phyloP scores from a whole-genome alignment of 768 basidiomycete species.

The Rhizopogon sp. region DNA sequence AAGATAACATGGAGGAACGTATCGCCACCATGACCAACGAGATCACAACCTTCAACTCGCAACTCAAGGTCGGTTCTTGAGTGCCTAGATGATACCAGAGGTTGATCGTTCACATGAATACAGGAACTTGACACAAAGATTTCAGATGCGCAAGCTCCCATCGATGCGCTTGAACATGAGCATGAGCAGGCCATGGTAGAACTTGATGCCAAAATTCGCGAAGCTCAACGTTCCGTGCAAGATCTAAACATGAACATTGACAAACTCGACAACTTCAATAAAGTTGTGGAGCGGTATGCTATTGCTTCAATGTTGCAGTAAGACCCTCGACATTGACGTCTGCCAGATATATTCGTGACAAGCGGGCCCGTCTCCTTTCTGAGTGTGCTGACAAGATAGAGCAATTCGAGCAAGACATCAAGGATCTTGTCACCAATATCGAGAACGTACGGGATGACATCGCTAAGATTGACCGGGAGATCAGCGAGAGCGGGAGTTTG shows the following conservation, averaged over 20 bases:
- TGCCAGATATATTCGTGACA: constrained; percentile 68
- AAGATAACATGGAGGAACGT: constrained; percentile 47
- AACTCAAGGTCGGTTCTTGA: constrained; percentile 43
- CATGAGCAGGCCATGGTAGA: constrained; percentile 46
- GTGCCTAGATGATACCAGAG: neutral
- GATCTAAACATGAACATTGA: constrained; percentile 65
- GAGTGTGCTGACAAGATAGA: constrained; percentile 56
- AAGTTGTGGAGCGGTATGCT: constrained; percentile 58
- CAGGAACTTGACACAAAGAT: constrained; percentile 66
- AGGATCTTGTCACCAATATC: constrained; percentile 34
- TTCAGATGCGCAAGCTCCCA: constrained; percentile 56
- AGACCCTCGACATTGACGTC: neutral
- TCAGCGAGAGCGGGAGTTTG: constrained; percentile 68
- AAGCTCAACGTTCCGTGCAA: constrained; percentile 53
- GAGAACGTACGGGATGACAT: constrained; percentile 41
- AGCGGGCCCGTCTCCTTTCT: constrained; percentile 52
- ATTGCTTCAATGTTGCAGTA: neutral
- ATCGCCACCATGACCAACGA: constrained; percentile 58
- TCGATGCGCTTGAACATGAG: constrained; percentile 56
- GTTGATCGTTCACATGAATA: neutral
- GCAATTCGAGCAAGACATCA: constrained; percentile 40
- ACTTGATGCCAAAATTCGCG: constrained; percentile 39
- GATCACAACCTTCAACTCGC: constrained; percentile 35
- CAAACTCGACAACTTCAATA: constrained; percentile 54
- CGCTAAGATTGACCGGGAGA: constrained; percentile 65